Conservation (phyloP, 768 basidiomycete genomes). For the Amanita thiersii region DNA sequence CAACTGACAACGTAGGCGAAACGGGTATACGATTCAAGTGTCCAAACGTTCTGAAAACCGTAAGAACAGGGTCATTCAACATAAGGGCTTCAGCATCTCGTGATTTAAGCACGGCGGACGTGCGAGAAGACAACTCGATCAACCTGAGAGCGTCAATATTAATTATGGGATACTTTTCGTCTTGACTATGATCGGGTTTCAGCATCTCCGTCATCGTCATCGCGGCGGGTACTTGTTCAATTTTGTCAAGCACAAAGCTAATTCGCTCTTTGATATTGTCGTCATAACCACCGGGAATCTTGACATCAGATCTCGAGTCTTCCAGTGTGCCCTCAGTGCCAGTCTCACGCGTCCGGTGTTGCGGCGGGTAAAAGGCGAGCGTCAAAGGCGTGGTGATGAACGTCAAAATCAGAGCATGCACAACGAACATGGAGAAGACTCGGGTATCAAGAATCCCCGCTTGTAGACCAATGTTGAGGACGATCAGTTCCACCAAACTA, state of each 20-base stretch:
- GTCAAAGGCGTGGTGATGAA: constrained; percentile 83
- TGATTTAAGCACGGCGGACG: constrained; percentile 79
- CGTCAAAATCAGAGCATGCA: constrained; percentile 69
- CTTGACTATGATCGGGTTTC: constrained; percentile 23
- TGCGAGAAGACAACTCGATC: constrained; percentile 83
- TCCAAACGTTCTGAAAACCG: constrained; percentile 73
- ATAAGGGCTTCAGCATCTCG: constrained; percentile 66
- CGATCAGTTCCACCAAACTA: constrained; percentile 80
- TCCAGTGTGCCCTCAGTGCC: constrained; percentile 16
- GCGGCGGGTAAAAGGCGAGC: constrained; percentile 65
- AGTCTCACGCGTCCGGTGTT: constrained; percentile 36
- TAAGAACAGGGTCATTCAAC: constrained; percentile 61
- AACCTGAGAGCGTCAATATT: constrained; percentile 76
- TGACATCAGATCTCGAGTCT: constrained; percentile 11
- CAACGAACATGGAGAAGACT: constrained; percentile 86
- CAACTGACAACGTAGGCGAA: constrained; percentile 64
- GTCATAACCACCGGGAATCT: constrained; percentile 23
- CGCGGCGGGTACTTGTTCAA: constrained; percentile 73
- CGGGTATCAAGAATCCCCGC: constrained; percentile 56
- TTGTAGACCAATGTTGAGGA: constrained; percentile 78
- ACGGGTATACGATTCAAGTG: constrained; percentile 61
- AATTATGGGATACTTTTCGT: constrained; percentile 26
- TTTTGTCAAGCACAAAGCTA: constrained; percentile 68
- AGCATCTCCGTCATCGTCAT: constrained; percentile 80
- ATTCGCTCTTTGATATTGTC: constrained; percentile 43